Evolutionary conservation across 148 eudicot species (phyloP), one percentile per base, ranked within the genome.

Genomic region (Chenopodium berlandieri): DNA sequence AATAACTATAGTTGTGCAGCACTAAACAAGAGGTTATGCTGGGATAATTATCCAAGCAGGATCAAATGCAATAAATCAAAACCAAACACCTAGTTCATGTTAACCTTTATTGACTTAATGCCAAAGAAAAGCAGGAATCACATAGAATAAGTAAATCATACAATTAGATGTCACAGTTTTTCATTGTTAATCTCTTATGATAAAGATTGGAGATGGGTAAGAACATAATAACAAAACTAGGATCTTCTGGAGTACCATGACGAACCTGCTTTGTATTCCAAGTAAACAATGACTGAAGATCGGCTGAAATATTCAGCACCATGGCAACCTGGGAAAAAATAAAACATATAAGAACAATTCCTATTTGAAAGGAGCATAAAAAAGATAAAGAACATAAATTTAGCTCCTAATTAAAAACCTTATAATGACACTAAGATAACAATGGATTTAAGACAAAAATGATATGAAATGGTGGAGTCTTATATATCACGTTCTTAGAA

Each of bases 261-360:
- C 60, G 64, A 74, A 94, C 98, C 98, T 94, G 98, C 86, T 94
- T 94, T 75, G 98, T 94, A 75, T 94, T 92, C 98, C 98, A 94
- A 16, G 98, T 94, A 78, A 92, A 94, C 78, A 94, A 71, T 80
- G 98, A 90, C 80, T 90, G 90, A 78, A 94, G 85, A 85, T 94
- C 87, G 77, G 94, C 97, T 75, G 94, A 86, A 76, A 94, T 89
- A 76, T 94, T 90, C 82, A 94, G 64, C 31, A 89, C 89, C 89
- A 84, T 66, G 78, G 84, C 90, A 62, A 89, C 95, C 97, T 94
- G 90, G 83, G 84, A 23, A 31, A 25, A 58, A 4, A 72, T 46
- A 72, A 44, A 72, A 20, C n/a, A 65, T 40, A 40, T 40, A 40
- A 40, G 7, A 40, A 40, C 44, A 40, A 40, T 40, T 40, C 44